Percentiles rank a stretch among this genome's conserved stretches.
These are phyloP conservation scores for Hanseniaspora osmophila DNA, from an alignment of 805 yeast species.

Conservation along the genomic window DNA sequence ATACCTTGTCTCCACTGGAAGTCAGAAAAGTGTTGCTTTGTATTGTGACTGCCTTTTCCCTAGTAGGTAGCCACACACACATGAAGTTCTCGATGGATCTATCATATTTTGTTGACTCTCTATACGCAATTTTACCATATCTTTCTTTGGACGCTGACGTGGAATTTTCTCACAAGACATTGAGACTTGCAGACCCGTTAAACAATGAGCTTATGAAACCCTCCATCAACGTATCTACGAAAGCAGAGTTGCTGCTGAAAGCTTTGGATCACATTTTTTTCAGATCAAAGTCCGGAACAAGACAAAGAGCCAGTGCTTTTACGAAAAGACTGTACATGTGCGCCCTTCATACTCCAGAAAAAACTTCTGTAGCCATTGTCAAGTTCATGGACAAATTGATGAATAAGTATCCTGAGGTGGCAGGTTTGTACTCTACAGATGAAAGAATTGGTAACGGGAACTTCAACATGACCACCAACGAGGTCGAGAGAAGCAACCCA, in stretches of 20 bases:
- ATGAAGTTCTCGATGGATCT: conserved; percentile 70
- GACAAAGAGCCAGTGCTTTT: conserved; percentile 62
- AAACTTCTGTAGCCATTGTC: conserved; percentile 62
- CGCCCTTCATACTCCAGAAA: conserved; percentile 70
- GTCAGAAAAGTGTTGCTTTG: conserved; percentile 68
- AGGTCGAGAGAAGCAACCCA: conserved; percentile 54
- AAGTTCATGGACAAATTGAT: conserved; percentile 67
- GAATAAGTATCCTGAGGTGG: conserved; percentile 55
- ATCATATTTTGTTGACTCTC: conserved; percentile 60
- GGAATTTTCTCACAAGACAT: conserved; percentile 70
- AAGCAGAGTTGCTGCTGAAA: conserved; percentile 66
- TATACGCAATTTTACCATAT: conserved; percentile 56
- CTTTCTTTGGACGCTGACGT: conserved; percentile 68
- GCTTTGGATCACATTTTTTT: conserved; percentile 74
- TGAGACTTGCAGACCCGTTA: conserved; percentile 71
- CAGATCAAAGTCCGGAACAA: conserved; percentile 53
- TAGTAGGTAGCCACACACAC: conserved; percentile 60
- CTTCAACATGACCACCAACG: conserved; percentile 46
- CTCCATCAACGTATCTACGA: conserved; percentile 75
- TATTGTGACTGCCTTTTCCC: conserved; percentile 78
- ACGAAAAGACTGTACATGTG: conserved; percentile 63
- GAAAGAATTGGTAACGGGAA: conserved; percentile 77
- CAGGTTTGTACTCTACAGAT: conserved; percentile 72
- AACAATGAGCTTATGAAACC: conserved; percentile 37
- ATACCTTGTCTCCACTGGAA: conserved; percentile 31